Evolutionary conservation across 2,329 filamentous ascomycete genomes (phyloP).

Genomic region (Calonectria montana): DNA sequence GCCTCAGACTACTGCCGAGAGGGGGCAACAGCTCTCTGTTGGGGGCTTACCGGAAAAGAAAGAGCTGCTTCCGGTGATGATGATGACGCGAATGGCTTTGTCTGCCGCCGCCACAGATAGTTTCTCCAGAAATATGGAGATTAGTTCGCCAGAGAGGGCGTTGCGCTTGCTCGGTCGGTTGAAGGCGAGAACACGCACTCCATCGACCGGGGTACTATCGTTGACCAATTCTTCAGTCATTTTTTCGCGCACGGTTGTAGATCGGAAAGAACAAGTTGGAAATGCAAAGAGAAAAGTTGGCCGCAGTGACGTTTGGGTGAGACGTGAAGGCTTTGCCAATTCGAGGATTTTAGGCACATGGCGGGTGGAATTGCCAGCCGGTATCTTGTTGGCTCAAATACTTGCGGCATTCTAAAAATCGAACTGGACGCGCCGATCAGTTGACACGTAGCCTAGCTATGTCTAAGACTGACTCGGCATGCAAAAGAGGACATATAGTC

Average conservation of each 20-base stretch:
- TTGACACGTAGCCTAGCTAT: constrained; percentile 17
- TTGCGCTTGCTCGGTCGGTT: constrained; percentile 68
- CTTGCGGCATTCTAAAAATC: constrained; percentile 1
- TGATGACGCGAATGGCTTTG: constrained; percentile 48
- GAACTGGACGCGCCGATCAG: constrained; percentile 4
- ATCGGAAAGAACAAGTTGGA: not conserved
- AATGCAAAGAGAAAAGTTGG: not conserved
- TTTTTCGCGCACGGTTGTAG: not conserved
- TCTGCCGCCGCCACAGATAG: constrained; percentile 40
- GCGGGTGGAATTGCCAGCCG: not conserved
- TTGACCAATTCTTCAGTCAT: constrained; percentile 38
- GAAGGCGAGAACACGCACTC: constrained; percentile 60
- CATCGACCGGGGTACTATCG: constrained; percentile 43
- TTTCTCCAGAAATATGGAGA: constrained; percentile 54
- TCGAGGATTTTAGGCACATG: not conserved
- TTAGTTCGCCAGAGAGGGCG: constrained; percentile 65
- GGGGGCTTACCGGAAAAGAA: constrained; percentile 50
- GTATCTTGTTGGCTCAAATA: constrained; percentile 20
- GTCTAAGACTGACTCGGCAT: constrained; percentile 11
- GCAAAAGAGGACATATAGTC: not conserved
- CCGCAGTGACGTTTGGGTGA: not conserved
- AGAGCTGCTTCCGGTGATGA: constrained; percentile 51
- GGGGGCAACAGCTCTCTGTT: not conserved
- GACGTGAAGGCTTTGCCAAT: not conserved
- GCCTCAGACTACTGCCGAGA: not conserved